phyloP scores from a whole-genome alignment of 1,284 basidiomycete species.

The Kwoniella shivajii region DNA sequence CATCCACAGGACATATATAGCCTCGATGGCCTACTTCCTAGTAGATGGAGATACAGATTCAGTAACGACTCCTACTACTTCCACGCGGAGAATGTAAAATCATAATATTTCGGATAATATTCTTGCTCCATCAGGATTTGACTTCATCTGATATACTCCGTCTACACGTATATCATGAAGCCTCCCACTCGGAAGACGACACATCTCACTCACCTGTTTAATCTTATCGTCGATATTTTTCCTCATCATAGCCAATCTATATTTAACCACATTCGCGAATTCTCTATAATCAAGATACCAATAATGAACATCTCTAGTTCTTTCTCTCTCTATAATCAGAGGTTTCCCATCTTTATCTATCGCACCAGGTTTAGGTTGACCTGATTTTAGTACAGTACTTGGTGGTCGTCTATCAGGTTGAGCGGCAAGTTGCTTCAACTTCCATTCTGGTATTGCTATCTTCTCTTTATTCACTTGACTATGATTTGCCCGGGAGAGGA shows the following conservation, averaged over 20 bases:
- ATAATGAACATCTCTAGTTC: slow-evolving; percentile 70
- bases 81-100: no score
- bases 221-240: slow-evolving; percentile 82
- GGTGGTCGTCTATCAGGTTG: background rate
- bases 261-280: slow-evolving; percentile 97
- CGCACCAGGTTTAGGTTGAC: slow-evolving; percentile 4
- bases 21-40: slow-evolving; percentile 95
- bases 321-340: slow-evolving; percentile 56
- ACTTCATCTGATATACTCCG: background rate
- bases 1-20: slow-evolving; percentile 90
- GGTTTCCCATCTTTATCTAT: slow-evolving; percentile 39
- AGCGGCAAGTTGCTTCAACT: slow-evolving; percentile 6
- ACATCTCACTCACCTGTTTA: slow-evolving; percentile 69
- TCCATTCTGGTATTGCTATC: slow-evolving; percentile 35
- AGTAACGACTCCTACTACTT: no score
- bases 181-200: no score
- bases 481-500: background rate
- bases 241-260: slow-evolving; percentile 94
- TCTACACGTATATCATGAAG: background rate
- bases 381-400: background rate
- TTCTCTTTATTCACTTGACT: slow-evolving; percentile 53
- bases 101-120: background rate
- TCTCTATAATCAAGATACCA: slow-evolving; percentile 95
- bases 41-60: background rate
- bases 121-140: slow-evolving; percentile 19